Base-by-base conservation (phyloP, 208 protist species). In the Wallacemonas sp. region DNA sequence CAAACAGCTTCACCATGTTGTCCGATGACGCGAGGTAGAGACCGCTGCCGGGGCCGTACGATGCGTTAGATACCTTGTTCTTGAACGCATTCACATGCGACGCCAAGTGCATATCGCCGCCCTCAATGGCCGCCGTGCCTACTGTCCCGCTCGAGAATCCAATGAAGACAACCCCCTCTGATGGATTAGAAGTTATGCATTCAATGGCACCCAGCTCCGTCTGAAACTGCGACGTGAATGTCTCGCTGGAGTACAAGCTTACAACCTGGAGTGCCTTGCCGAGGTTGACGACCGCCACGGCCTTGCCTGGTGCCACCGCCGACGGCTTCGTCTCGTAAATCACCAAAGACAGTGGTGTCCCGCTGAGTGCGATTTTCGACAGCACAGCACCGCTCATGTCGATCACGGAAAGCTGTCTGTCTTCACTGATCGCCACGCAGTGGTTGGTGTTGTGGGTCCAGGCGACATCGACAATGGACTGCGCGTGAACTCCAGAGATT, bases 381-480 rank as follows among this genome's bases (percentile, higher is more conserved):
- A 96, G 62, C 8, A 84, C 80, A 28, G 75, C 89, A 33, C 97
- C 97, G 9, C 95, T 84, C 0, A 46, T 62, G 72, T 96, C 85
- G 17, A 77, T 85, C 11, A 98, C 72, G 19, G 95, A 97, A 3
- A 98, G 53, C 45, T 86, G 56, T 30, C 72, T 66, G 68, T 99
- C 97, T 19, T 94, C 95, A 1, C 90, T 77, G 8, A 85, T 71
- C 36, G 98, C 72, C 1, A 97, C 85, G 3, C 98, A 78, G 15
- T 80, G 31, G 62, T 90, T 95, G 27, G 83, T 59, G 47, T 71
- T 69, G 14, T 45, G 53, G 8, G 68, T 82, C 97, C 98, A 99
- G 14, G 77, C 72, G 5, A 81, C 95, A 58, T 78, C 90, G 36
- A 92, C 72, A 62, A 99, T 98, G 15, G 51, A 59, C 69, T 97